Base-by-base conservation (phyloP, 2,329 filamentous ascomycete species). In the Dothiorella sarmentorum region DNA sequence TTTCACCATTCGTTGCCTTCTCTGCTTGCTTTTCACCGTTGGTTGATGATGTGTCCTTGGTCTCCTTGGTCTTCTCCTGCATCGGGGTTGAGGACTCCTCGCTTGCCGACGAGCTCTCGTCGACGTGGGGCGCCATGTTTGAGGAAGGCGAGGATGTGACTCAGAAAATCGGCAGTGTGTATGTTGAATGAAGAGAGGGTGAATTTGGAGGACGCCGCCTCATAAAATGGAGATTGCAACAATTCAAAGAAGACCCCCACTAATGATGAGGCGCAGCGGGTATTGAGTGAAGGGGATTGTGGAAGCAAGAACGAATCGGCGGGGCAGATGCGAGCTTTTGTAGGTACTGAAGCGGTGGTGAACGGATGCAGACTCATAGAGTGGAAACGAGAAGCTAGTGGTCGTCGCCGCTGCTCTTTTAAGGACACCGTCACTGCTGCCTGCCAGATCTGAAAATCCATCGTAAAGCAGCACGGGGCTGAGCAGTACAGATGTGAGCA, bases 341-440 rank as follows among this genome's bases (percentile, higher is more conserved):
- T 53, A n/a, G n/a, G 35, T 20, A 11, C 11, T 10, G 15, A 15
- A 7, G 3, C 22, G 7, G 31, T n/a, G 33, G 22, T 40, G 33
- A 24, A 7, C 6, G 10, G n/a, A 1, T 2, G 6, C 40, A 40
- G 33, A 53, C 22, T 53, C 49, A 53, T 53, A 17, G 9, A 17
- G 7, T 6, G 22, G n/a, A 10, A 20, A 24, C 3, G 49, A 10
- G 35, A 17, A 20, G 40, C 33, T 31, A 27, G 24, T 20, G 6
- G 33, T 40, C 49, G 35, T 35, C 49, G 49, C 20, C 5, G 31
- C 11, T 42, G 24, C 49, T 40, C 35, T 40, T 53, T 53, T 40
- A 40, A 53, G 49, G 35, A 53, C 49, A 53, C 49, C 49, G 49
- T 18, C 6, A 24, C 49, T 42, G 35, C 49, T 53, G 49, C 35